These are phyloP conservation scores for Salicornia ramosissima DNA, from an alignment of 148 eudicot species.

Conservation along the genomic window DNA sequence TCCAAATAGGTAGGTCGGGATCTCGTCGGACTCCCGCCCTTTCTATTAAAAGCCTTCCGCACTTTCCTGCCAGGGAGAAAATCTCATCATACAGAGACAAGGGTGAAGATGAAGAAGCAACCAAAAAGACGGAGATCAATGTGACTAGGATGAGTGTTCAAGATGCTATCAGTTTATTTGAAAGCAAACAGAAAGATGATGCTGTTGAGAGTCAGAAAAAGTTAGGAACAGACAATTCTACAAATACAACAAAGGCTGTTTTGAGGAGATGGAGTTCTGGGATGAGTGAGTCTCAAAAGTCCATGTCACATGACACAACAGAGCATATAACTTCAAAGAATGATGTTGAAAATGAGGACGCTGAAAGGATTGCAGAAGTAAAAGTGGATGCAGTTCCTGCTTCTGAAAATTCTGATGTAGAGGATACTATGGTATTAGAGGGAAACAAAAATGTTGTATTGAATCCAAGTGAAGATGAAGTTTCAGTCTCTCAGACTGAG, in stretches of 20 bases:
- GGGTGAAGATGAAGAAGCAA: constrained; percentile 46
- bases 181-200: constrained; percentile 76
- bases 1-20: constrained; percentile 89
- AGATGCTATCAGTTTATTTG: constrained; percentile 90
- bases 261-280: constrained; percentile 96
- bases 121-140: constrained; percentile 53
- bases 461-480: constrained; percentile 30
- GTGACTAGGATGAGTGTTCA: constrained; percentile 82
- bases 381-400: constrained; percentile 26
- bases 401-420: constrained; percentile 21
- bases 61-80: constrained; percentile 66
- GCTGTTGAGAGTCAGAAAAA: constrained; percentile 42
- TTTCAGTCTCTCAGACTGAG: constrained; percentile 33
- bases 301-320: constrained; percentile 28
- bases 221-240: constrained; percentile 36
- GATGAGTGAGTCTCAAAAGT: constrained; percentile 47
- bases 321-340: constrained; percentile 31
- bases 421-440: constrained; percentile 30
- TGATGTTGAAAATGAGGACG: constrained; percentile 34
- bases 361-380: constrained; percentile 16
- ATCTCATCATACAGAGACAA: constrained; percentile 40
- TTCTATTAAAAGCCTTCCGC: constrained; percentile 67
- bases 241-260: constrained; percentile 57
- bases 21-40: constrained; percentile 76
- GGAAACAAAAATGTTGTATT: constrained; percentile 25